These are phyloP conservation scores for Ceratocystis smalleyi DNA, from an alignment of 2,329 filamentous ascomycete species.

Conservation along the genomic window DNA sequence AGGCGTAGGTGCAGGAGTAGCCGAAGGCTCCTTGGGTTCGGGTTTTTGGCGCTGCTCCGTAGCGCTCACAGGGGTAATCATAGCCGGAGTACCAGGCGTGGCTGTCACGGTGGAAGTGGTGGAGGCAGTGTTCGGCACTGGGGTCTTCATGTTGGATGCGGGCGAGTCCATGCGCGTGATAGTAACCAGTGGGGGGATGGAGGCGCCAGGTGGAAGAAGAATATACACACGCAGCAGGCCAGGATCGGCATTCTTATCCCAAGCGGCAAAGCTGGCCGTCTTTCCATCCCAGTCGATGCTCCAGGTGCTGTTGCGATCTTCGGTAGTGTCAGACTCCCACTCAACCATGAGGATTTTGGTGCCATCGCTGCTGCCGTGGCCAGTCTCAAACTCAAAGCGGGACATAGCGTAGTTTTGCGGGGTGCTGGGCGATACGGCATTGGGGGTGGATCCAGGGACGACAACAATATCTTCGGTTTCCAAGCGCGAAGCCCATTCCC, in stretches of 20 bases:
- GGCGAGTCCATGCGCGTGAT: slow-evolving; percentile 33
- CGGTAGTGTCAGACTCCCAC: slow-evolving; percentile 42
- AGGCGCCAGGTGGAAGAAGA: slow-evolving; percentile 55
- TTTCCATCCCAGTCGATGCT: slow-evolving; percentile 75
- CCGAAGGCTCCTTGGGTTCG: background rate
- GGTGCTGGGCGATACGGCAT: slow-evolving; percentile 8
- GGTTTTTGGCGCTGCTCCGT: slow-evolving; percentile 21
- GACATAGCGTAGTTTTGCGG: slow-evolving; percentile 23
- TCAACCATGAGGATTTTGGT: slow-evolving; percentile 91
- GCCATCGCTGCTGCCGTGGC: slow-evolving; percentile 55
- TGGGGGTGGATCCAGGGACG: slow-evolving; percentile 5
- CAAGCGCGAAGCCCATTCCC: slow-evolving; percentile 9
- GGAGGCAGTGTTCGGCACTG: background rate
- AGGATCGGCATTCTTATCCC: slow-evolving; percentile 32
- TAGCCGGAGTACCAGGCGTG: slow-evolving; percentile 2
- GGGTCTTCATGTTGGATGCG: slow-evolving; percentile 11
- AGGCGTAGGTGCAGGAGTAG: background rate
- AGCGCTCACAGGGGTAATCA: slow-evolving; percentile 14
- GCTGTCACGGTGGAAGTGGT: slow-evolving; percentile 7
- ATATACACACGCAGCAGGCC: slow-evolving; percentile 56
- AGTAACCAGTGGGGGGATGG: slow-evolving; percentile 56
- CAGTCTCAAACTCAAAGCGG: slow-evolving; percentile 73
- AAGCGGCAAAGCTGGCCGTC: slow-evolving; percentile 30
- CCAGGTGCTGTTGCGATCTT: slow-evolving; percentile 33
- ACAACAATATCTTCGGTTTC: slow-evolving; percentile 13